A percentile compares a stretch with the other conserved stretches of the same genome.
Evolutionary conservation across 225 moss, liverwort and hornwort species (phyloP).

Genomic region (Polytrichum formosum): DNA sequence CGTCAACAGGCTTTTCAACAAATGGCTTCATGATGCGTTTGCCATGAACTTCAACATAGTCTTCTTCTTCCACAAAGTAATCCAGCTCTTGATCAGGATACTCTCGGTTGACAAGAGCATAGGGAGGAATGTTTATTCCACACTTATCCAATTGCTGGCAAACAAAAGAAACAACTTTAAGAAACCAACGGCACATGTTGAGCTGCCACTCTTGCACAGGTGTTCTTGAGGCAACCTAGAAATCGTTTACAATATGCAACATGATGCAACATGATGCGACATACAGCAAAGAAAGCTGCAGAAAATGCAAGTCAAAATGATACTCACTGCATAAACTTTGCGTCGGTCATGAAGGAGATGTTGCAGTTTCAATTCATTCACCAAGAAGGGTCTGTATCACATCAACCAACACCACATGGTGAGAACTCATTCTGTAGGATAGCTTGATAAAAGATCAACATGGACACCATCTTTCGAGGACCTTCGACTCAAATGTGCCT

Average conservation of each 20-base stretch:
- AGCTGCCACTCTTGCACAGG: too few species aligned
- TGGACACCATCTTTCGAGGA: background rate
- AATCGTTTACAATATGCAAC: too few species aligned
- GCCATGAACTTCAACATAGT: conserved; percentile 88
- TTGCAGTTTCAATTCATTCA: conserved; percentile 86
- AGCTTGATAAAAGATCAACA: background rate
- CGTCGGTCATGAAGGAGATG: conserved; percentile 97
- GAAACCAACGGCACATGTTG: background rate
- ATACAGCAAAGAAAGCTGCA: conserved; percentile 5
- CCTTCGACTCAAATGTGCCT: background rate
- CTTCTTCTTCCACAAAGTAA: conserved; percentile 92
- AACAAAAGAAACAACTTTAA: background rate
- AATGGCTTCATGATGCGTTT: conserved; percentile 92
- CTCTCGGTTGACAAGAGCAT: conserved; percentile 87
- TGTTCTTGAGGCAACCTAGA: too few species aligned
- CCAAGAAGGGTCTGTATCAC: conserved; percentile 75
- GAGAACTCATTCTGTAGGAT: conserved; percentile 7
- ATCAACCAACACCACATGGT: conserved; percentile 26
- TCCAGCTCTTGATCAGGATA: conserved; percentile 81
- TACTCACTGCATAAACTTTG: conserved; percentile 90
- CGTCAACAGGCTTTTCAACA: conserved; percentile 98
- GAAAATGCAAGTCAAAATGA: conserved; percentile 5
- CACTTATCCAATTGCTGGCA: conserved; percentile 82
- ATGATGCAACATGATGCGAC: background rate
- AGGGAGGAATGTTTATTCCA: conserved; percentile 82